Evolutionary conservation across 805 yeast species (phyloP), one percentile per base, ranked within the genome.

Genomic region (Barnettozyma populi): DNA sequence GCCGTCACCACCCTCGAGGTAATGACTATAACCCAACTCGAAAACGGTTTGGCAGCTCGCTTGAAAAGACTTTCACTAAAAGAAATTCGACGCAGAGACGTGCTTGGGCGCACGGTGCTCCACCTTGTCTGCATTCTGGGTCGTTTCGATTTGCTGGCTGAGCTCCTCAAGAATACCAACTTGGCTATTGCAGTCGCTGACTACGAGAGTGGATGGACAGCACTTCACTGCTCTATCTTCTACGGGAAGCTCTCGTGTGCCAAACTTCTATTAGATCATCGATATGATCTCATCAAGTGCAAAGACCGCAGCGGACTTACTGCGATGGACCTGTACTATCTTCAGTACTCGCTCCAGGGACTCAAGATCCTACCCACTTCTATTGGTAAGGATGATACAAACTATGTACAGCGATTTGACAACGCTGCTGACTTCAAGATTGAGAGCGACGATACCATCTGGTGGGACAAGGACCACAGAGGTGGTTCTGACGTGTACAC

Each of bases 131-230:
- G 82, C 36, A 61, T 78, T 31, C 53, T 73, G 40, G 79, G 82
- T 51, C 68, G 79, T 41, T 60, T 65, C 42, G 79, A 76, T 47
- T 59, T 71, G 23, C 65, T 86, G 16, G 57, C 64, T 8, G 67
- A 68, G 20, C 53, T 85, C 7, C 62, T 84, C 36, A 71, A 69
- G 45, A 74, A 60, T 52, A 71, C 74, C 8, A 72, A 74, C 16
- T 58, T 76, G 20, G 79, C 80, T 45, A 54, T 73, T 2, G 55
- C 66, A 3, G 57, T 74, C 0, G 65, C 70, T 2, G 97, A 90
- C 62, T 69, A 69, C 45, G 97, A 90, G 63, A 87, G 79, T 59
- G 85, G 88, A 2, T 90, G 95, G 84, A 85, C 86, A 38, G 79
- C 88, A 23, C 69, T 90, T 25, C 97, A 90, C 63, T 76, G 80